These are phyloP conservation scores for Dioscorea zingiberensis DNA, from an alignment of 106 monocot genomes.

Conservation along the genomic window DNA sequence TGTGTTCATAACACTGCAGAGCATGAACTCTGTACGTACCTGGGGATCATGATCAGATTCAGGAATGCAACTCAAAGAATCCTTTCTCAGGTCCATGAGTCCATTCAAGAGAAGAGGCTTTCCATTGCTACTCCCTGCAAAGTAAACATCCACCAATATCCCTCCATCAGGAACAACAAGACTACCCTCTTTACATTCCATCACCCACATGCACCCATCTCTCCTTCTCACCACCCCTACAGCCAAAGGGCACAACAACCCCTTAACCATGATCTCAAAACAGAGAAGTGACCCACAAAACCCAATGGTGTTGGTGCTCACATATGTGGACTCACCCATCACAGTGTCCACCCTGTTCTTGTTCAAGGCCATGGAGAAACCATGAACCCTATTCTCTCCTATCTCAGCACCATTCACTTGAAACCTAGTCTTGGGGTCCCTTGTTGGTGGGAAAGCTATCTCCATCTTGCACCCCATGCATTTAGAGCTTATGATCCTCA, in stretches of 20 bases:
- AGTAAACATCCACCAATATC: background rate
- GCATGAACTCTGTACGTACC: no score
- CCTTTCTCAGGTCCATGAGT: background rate
- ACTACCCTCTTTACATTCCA: slow-evolving; percentile 1
- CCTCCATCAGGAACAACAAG: background rate
- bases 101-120: background rate
- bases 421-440: background rate
- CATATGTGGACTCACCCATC: background rate
- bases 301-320: background rate
- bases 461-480: background rate
- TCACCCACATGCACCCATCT: slow-evolving; percentile 3
- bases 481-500: background rate
- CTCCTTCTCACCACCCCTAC: background rate
- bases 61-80: background rate
- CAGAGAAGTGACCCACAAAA: background rate
- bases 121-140: background rate
- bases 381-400: no score
- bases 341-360: background rate
- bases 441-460: background rate
- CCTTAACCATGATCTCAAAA: background rate
- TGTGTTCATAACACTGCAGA: no score
- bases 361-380: background rate
- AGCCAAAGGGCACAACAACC: background rate
- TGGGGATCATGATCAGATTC: background rate
- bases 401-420: background rate